Conservation (phyloP, 257 asterid genomes). For the Solanum chaucha region DNA sequence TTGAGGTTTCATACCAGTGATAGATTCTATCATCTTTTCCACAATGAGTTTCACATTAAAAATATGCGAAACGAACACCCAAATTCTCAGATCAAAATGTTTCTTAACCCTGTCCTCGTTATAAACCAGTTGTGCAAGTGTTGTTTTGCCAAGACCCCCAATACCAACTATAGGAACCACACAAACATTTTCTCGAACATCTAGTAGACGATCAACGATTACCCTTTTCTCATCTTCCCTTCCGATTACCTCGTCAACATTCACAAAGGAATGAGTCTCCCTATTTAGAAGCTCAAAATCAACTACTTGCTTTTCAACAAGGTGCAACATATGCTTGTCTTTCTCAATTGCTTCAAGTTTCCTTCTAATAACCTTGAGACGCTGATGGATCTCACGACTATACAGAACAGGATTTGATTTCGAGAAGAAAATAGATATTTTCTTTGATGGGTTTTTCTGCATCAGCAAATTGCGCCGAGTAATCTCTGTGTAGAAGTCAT, state of each 20-base stretch:
- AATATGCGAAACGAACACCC: slow-evolving; percentile 7
- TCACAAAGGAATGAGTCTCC: slow-evolving; percentile 10
- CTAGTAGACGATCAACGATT: not conserved
- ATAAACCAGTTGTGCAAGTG: slow-evolving; percentile 5
- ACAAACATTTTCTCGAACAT: not conserved
- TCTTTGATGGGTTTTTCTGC: not conserved
- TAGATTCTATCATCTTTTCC: not conserved
- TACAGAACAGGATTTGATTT: not conserved
- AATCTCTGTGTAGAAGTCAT: slow-evolving; percentile 10
- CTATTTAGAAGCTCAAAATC: not conserved
- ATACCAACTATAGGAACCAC: slow-evolving; percentile 11
- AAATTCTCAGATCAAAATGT: slow-evolving; percentile 1
- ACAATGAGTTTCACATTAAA: not conserved
- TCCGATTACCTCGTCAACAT: slow-evolving; percentile 5
- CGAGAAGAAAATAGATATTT: slow-evolving; percentile 1
- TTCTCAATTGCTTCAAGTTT: not conserved
- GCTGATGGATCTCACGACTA: not conserved
- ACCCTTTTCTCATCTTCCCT: slow-evolving; percentile 10
- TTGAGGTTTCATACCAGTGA: not conserved
- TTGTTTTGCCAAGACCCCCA: slow-evolving; percentile 17
- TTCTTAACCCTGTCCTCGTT: slow-evolving; percentile 2
- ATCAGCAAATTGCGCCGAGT: not conserved
- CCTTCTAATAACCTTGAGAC: not conserved
- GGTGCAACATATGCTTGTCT: not conserved
- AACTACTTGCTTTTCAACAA: not conserved